Evolutionary conservation across 768 basidiomycete genomes (phyloP).

Genomic region (Tephrocybe sp.): DNA sequence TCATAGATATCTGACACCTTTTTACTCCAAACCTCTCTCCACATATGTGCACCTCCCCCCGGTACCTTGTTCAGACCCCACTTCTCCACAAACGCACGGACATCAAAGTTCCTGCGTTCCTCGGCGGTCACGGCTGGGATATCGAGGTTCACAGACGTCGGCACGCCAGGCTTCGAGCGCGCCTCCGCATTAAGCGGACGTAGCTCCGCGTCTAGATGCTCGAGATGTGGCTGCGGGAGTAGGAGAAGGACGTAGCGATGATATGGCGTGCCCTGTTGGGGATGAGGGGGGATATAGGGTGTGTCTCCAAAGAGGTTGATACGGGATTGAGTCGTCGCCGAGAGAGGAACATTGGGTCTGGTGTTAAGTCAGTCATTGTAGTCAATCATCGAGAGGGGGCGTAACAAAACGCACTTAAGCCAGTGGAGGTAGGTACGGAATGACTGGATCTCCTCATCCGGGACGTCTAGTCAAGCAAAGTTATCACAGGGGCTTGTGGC

Average conservation of each 20-base stretch:
- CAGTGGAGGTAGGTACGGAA: constrained; percentile 82
- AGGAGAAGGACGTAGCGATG: constrained; percentile 85
- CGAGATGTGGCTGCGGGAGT: constrained; percentile 59
- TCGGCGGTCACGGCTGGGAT: constrained; percentile 19
- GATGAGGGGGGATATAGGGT: constrained; percentile 87
- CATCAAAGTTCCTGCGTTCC: constrained; percentile 57
- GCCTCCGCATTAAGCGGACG: constrained; percentile 26
- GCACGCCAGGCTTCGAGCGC: constrained; percentile 25
- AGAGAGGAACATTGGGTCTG: constrained; percentile 83
- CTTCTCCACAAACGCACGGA: constrained; percentile 56
- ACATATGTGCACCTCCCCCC: constrained; percentile 66
- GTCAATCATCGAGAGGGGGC: constrained; percentile 10
- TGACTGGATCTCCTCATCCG: constrained; percentile 60
- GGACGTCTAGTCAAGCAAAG: constrained; percentile 57
- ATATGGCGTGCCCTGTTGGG: constrained; percentile 83
- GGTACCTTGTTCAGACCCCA: constrained; percentile 50
- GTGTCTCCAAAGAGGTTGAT: constrained; percentile 55
- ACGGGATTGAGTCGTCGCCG: constrained; percentile 44
- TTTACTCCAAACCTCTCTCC: constrained; percentile 74
- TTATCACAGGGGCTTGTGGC: constrained; percentile 7
- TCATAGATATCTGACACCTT: constrained; percentile 61
- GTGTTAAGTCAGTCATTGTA: constrained; percentile 9
- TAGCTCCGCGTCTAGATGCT: no score
- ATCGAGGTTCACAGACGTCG: constrained; percentile 36
- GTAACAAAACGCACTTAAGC: constrained; percentile 59